Percentiles rank a stretch among this genome's conserved stretches.
phyloP scores from a whole-genome alignment of 2,329 filamentous ascomycete genomes.

The Fonsecaea multimorphosa region DNA sequence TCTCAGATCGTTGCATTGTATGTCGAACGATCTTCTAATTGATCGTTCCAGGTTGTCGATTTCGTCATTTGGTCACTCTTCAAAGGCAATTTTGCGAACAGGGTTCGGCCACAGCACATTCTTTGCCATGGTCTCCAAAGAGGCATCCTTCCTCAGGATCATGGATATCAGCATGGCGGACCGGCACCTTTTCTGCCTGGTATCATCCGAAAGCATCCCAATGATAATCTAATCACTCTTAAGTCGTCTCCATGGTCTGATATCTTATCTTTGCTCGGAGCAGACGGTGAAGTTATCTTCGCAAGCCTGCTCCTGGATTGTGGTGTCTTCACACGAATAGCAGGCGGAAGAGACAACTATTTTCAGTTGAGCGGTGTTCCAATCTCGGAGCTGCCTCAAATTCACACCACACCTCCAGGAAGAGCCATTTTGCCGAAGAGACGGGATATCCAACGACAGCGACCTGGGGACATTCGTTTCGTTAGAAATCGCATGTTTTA shows the following conservation, averaged over 20 bases:
- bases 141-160: conserved; percentile 4
- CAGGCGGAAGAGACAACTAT: conserved; percentile 68
- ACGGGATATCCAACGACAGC: not conserved
- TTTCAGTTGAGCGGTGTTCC: conserved; percentile 74
- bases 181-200: conserved; percentile 64
- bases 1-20: conserved; percentile 4
- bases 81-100: conserved; percentile 53
- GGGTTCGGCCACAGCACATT: conserved; percentile 70
- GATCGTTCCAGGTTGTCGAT: conserved; percentile 69
- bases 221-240: conserved; percentile 71
- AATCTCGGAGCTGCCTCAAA: conserved; percentile 20
- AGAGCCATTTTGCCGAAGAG: not conserved
- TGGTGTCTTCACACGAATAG: conserved; percentile 72
- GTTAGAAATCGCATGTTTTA: conserved; percentile 87
- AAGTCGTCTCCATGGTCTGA: conserved; percentile 76
- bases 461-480: conserved; percentile 53
- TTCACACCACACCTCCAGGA: not conserved
- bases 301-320: conserved; percentile 76
- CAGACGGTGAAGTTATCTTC: conserved; percentile 77
- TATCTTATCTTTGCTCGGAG: conserved; percentile 74
- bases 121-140: conserved; percentile 80
- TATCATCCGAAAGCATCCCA: conserved; percentile 68
- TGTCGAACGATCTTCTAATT: not conserved
- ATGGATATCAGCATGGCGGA: conserved; percentile 43
- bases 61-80: conserved; percentile 81